A percentile compares a stretch with the other conserved stretches of the same genome.
Conservation (phyloP, 495 filamentous ascomycete species). For the Daldinia childiae region DNA sequence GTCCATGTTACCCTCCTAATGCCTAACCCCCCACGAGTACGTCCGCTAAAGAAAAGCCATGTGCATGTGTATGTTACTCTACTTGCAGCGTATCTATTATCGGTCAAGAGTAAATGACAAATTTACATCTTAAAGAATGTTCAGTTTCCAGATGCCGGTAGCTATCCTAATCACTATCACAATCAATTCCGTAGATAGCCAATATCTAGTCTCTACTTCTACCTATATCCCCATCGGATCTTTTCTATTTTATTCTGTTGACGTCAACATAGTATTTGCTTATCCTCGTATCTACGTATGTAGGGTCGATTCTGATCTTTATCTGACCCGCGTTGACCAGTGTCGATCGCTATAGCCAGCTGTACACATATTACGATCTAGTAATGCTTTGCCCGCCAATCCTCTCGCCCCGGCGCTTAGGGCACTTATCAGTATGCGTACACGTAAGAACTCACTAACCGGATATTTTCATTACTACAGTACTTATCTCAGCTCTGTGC, state of each 20-base stretch:
- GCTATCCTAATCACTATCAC: slow-evolving; percentile 30
- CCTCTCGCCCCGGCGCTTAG: neutral
- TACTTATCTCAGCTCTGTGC: neutral
- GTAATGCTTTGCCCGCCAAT: neutral
- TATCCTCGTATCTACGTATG: slow-evolving; percentile 3
- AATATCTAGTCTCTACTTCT: neutral
- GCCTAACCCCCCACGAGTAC: neutral
- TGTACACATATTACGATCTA: neutral
- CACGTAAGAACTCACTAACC: neutral
- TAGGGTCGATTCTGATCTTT: neutral
- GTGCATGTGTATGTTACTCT: neutral
- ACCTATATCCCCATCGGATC: slow-evolving; percentile 15
- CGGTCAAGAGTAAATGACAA: neutral
- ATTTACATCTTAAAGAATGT: neutral
- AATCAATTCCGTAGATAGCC: neutral
- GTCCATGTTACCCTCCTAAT: slow-evolving; percentile 7
- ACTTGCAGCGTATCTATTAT: neutral
- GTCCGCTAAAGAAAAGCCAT: slow-evolving; percentile 22
- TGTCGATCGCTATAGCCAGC: neutral
- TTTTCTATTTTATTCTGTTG: slow-evolving; percentile 17
- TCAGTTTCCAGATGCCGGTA: slow-evolving; percentile 16
- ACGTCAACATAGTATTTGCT: slow-evolving; percentile 15
- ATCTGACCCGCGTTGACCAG: neutral
- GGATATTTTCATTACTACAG: neutral
- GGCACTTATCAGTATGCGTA: neutral